Evolutionary conservation across 139 green algal species (phyloP).

Genomic region (Picochlorum sp.): DNA sequence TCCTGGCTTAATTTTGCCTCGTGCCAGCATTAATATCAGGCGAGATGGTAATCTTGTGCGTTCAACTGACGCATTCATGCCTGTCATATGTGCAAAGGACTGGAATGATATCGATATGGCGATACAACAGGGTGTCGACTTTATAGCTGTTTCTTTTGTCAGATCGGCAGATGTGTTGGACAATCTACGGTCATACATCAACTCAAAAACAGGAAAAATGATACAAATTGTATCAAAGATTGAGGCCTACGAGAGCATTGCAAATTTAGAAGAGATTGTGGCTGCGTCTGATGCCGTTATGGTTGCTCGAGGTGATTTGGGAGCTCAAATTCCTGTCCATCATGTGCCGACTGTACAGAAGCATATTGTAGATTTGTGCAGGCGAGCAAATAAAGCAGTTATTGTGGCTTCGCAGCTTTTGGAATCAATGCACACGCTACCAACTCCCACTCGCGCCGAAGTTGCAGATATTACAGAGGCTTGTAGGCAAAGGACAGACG

Average conservation of each 20-base stretch:
- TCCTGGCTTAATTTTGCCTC: no score
- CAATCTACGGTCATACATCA: slow-evolving; percentile 63
- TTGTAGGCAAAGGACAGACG: slow-evolving; percentile 67
- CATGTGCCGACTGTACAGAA: slow-evolving; percentile 75
- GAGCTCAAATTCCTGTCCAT: slow-evolving; percentile 61
- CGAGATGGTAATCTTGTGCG: no score
- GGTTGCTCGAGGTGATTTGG: slow-evolving; percentile 67
- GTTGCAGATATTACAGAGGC: slow-evolving; percentile 69
- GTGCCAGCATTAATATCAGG: no score
- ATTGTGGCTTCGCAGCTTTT: slow-evolving; percentile 75
- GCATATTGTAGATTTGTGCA: slow-evolving; percentile 58
- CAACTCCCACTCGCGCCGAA: slow-evolving; percentile 71
- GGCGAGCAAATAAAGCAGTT: slow-evolving; percentile 58
- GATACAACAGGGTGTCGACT: slow-evolving; percentile 50
- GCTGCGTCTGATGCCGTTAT: slow-evolving; percentile 52
- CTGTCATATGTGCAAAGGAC: slow-evolving; percentile 75
- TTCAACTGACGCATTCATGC: no score
- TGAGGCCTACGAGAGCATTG: slow-evolving; percentile 51
- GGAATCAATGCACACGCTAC: slow-evolving; percentile 69
- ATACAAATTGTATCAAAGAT: slow-evolving; percentile 41
- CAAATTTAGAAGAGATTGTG: background rate
- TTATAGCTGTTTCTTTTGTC: slow-evolving; percentile 70
- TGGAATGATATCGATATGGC: slow-evolving; percentile 84
- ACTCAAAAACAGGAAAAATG: slow-evolving; percentile 11
- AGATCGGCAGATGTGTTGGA: slow-evolving; percentile 67